Conservation (phyloP, 768 basidiomycete species). For the Gymnopilus dilepis region DNA sequence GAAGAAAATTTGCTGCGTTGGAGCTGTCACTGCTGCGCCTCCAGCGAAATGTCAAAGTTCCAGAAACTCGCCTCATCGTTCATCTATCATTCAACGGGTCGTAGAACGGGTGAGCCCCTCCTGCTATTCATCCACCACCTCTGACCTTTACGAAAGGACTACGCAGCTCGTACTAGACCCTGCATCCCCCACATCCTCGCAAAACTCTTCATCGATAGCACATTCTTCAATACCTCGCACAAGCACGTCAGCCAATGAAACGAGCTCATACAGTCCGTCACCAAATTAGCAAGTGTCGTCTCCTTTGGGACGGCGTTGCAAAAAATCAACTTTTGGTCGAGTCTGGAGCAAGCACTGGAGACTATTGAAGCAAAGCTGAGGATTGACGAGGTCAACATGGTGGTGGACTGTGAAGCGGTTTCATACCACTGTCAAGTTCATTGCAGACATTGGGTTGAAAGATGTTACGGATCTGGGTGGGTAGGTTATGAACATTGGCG, state of each 20-base stretch:
- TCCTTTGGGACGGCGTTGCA: constrained; percentile 95
- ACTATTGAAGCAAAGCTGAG: constrained; percentile 90
- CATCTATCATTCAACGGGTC: constrained; percentile 86
- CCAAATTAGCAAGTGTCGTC: constrained; percentile 94
- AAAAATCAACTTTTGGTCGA: constrained; percentile 99
- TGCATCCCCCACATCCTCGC: constrained; percentile 77
- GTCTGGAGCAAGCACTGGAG: constrained; percentile 91
- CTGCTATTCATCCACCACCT: background rate
- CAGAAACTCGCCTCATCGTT: constrained; percentile 91
- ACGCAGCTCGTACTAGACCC: constrained; percentile 62
- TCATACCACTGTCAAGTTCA: constrained; percentile 96
- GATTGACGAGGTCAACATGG: constrained; percentile 91
- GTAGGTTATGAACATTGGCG: constrained; percentile 29
- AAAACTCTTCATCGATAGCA: constrained; percentile 80
- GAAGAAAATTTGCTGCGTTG: constrained; percentile 98
- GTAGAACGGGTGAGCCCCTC: constrained; percentile 72
- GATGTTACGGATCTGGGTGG: constrained; percentile 88
- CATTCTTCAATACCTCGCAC: constrained; percentile 93
- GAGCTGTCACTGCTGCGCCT: constrained; percentile 93
- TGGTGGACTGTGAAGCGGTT: constrained; percentile 95
- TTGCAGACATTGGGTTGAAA: constrained; percentile 95
- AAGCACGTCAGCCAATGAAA: constrained; percentile 97
- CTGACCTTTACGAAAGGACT: constrained; percentile 37
- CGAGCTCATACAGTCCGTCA: constrained; percentile 95
- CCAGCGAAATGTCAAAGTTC: constrained; percentile 99